A percentile compares a stretch with the other conserved stretches of the same genome.
Evolutionary conservation across 306 rosid species (phyloP).

Genomic region (Medicago ruthenica): DNA sequence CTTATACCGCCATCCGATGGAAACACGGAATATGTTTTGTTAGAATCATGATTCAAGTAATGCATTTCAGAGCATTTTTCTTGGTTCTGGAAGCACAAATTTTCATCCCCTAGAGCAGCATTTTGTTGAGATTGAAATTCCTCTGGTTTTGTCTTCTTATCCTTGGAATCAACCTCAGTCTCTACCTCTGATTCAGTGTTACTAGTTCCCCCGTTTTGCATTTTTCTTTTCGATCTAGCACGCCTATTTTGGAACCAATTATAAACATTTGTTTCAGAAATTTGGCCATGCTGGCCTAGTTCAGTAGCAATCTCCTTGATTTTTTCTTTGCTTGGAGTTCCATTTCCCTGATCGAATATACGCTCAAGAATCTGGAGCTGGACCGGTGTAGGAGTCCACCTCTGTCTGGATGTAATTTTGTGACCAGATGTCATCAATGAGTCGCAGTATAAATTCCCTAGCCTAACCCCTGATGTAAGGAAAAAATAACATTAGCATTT

Average conservation of each 20-base stretch:
- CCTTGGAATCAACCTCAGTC: constrained; percentile 87
- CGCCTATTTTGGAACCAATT: constrained; percentile 99
- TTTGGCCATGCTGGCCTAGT: constrained; percentile 89
- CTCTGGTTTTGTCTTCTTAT: constrained; percentile 75
- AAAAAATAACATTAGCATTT: constrained; percentile 12
- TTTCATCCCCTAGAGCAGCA: constrained; percentile 56
- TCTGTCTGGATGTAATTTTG: constrained; percentile 89
- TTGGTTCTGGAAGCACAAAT: constrained; percentile 71
- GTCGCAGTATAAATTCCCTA: constrained; percentile 85
- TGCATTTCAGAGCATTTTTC: constrained; percentile 72
- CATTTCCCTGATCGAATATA: constrained; percentile 83
- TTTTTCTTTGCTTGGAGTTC: constrained; percentile 95
- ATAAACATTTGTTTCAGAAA: constrained; percentile 91
- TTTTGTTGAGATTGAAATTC: constrained; percentile 65
- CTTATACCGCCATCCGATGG: constrained; percentile 22
- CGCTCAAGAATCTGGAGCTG: constrained; percentile 96
- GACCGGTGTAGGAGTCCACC: constrained; percentile 95
- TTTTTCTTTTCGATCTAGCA: constrained; percentile 88
- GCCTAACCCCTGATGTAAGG: constrained; percentile 73
- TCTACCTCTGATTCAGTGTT: constrained; percentile 85
- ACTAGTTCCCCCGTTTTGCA: constrained; percentile 60
- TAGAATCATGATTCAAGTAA: constrained; percentile 63
- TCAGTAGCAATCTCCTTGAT: constrained; percentile 91
- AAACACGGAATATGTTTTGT: constrained; percentile 60
- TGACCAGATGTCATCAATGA: constrained; percentile 83